Evolutionary conservation across 768 basidiomycete genomes (phyloP), one percentile per base, ranked within the genome.

Genomic region (Lactifluus hygrophoroides): DNA sequence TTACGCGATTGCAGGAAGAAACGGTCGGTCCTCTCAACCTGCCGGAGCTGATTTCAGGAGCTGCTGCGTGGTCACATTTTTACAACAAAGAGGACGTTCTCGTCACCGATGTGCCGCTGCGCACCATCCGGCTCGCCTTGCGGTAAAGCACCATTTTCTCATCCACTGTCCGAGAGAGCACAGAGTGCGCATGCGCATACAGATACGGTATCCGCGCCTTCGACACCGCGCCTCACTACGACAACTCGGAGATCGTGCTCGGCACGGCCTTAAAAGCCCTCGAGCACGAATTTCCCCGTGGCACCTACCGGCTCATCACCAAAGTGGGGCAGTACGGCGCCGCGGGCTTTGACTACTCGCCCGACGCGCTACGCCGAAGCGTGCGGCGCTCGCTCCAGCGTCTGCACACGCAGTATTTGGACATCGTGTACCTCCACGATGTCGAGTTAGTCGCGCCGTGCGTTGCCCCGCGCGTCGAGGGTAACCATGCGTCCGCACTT

Each of bases 141-240:
- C 78, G 88, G 90, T 91, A 70, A 43, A 48, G 35, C 14, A 27
- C 44, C 44, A 25, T 5, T 8, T 6, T 11, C 3, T 3, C 38
- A 74, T 66, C 14, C 35, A 13, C 21, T 2, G 11, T 14, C 5
- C n/a, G n/a, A 28, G 5, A 35, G 27, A 48, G 5, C 40, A 19
- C 40, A 5, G 3, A 9, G 6, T 5, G 7, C 16, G 16, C 21
- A 38, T 28, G 5, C 46, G 19, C 9, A n/a, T n/a, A 32, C 16
- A 91, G 91, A 42, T 92, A 90, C 72, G 91, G 90, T 27, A 84
- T 94, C 55, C 71, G 71, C 34, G 85, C 86, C 0, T 88, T 94
- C 66, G 91, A 94, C 69, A 94, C 91, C 3, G 80, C 89, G 13
- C 80, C 83, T 6, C 89, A 82, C 68, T 94, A 94, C 66, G 88